These are phyloP conservation scores for Vicia villosa DNA, from an alignment of 306 rosid genomes.

Conservation along the genomic window DNA sequence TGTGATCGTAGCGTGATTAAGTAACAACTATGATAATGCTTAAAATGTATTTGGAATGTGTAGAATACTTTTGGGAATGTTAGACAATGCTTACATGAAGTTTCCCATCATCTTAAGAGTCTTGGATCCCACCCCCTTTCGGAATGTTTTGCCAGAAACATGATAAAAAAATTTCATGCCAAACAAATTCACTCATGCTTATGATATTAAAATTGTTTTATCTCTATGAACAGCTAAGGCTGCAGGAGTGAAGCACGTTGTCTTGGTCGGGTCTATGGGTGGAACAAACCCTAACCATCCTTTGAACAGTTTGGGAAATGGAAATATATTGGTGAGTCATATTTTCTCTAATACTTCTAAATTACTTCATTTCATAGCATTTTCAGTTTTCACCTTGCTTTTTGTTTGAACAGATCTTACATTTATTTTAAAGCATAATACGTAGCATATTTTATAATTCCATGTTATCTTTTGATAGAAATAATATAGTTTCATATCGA, in stretches of 20 bases:
- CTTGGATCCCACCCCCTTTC: not conserved
- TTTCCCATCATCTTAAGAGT: not conserved
- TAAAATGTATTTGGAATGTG: not conserved
- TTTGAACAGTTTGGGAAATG: conserved; percentile 82
- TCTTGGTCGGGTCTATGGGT: conserved; percentile 98
- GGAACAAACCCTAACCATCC: conserved; percentile 80
- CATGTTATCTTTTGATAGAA: not conserved
- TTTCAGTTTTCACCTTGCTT: not conserved
- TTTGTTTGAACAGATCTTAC: not conserved
- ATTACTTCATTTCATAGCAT: conserved; percentile 10
- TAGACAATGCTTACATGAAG: not conserved
- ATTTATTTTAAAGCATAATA: not conserved
- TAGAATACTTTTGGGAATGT: not conserved
- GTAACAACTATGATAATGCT: not conserved
- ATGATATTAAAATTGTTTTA: conserved; percentile 29
- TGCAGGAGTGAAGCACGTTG: conserved; percentile 89
- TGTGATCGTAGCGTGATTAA: not conserved
- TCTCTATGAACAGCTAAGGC: conserved; percentile 72
- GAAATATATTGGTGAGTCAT: conserved; percentile 85
- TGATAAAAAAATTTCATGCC: not conserved
- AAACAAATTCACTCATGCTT: not conserved
- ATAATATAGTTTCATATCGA: conserved; percentile 6
- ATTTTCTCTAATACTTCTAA: conserved; percentile 21
- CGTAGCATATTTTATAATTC: not conserved
- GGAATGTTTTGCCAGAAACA: not conserved